Conservation (phyloP, 1,139 yeast species). For the Saccharomycopsis phalli region DNA sequence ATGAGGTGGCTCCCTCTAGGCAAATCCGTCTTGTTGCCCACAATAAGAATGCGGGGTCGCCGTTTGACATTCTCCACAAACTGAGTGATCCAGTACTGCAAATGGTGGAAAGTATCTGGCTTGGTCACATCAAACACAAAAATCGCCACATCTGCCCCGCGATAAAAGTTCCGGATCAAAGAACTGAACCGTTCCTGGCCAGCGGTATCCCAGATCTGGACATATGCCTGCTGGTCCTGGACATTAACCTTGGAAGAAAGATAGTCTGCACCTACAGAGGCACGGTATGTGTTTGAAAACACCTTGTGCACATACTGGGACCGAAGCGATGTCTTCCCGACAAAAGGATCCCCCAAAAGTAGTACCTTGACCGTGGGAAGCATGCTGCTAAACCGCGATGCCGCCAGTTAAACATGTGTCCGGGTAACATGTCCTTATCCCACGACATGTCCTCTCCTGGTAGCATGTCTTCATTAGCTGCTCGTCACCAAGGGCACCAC, state of each 20-base stretch:
- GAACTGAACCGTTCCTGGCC: slow-evolving; percentile 60
- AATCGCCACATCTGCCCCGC: slow-evolving; percentile 54
- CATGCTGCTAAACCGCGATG: no score
- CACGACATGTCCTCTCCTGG: neutral
- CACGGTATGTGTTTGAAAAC: slow-evolving; percentile 50
- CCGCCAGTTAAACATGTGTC: no score
- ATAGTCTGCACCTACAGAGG: slow-evolving; percentile 57
- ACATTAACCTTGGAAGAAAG: slow-evolving; percentile 36
- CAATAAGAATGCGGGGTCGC: slow-evolving; percentile 42
- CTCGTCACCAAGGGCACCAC: slow-evolving; percentile 27
- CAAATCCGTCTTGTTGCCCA: slow-evolving; percentile 47
- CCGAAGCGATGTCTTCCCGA: slow-evolving; percentile 53
- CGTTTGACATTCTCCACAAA: slow-evolving; percentile 45
- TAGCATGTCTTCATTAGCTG: neutral
- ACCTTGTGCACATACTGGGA: slow-evolving; percentile 51
- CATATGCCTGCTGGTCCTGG: slow-evolving; percentile 27
- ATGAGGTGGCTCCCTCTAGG: slow-evolving; percentile 27
- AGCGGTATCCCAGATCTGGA: slow-evolving; percentile 62
- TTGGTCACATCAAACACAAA: slow-evolving; percentile 50
- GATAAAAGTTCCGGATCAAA: slow-evolving; percentile 48
- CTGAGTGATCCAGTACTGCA: slow-evolving; percentile 44
- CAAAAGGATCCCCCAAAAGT: slow-evolving; percentile 52
- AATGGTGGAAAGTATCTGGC: slow-evolving; percentile 38
- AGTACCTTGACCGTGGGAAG: slow-evolving; percentile 38
- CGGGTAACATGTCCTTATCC: no score